Base-by-base conservation (phyloP, 2,329 filamentous ascomycete species). In the Onygenales sp. region DNA sequence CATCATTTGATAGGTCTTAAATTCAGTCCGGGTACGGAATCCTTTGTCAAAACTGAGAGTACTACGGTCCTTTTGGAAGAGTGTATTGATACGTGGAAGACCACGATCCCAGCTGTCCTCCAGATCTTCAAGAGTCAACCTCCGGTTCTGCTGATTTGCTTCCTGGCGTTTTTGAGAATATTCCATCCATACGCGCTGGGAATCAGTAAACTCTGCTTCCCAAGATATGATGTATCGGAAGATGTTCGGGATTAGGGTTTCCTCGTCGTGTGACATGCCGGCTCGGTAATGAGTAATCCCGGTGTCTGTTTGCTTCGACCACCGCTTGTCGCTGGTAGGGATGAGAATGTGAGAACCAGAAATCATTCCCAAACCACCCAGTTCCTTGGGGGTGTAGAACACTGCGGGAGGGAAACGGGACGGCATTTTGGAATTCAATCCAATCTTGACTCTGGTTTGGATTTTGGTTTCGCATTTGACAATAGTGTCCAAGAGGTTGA, bases 381-480 rank as follows among this genome's bases (percentile, higher is more conserved):
- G 77, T 67, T 98, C 93, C 74, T 98, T 98, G 0, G 94, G 94
- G 0, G 93, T 98, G 66, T 98, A 98, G 74, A 98, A 98, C 2
- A 98, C 93, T 3, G 93, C 93, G 14, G 93, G 93, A 14, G 93
- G 93, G 77, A 98, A 98, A 76, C 93, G 87, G 43, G 90, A 96
- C 51, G 93, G 93, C 93, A 98, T 98, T 76, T 98, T 98, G 4
- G 92, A 97, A 73, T 98, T 98, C 56, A 98, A 73, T 2, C 93
- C 93, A 63, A 98, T 98, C 80, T 98, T 98, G 63, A 98, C 93
- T 67, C 93, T 83, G 4, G 93, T 98, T 73, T 98, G 93, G 52
- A 98, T 98, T 78, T 98, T 98, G 11, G 94, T 98, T 72, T 98
- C 93, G 62, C 93, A 98, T 74, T 98, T 98, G 68, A 98, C 93